These are phyloP conservation scores for Starmera amethionina DNA, from an alignment of 805 yeast species.

Conservation along the genomic window DNA sequence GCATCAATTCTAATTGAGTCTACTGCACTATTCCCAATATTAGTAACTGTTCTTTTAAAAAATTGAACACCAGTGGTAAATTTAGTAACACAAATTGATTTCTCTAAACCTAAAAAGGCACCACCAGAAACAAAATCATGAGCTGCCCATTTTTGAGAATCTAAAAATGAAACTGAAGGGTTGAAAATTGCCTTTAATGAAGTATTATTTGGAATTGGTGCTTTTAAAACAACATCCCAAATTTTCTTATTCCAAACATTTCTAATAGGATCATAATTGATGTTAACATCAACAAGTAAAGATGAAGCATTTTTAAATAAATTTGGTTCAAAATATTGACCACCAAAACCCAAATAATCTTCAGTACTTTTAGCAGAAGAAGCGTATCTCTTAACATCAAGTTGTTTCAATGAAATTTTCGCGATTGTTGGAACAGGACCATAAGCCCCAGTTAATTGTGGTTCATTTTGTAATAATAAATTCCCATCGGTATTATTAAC, in stretches of 20 bases:
- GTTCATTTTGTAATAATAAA: conserved; percentile 25
- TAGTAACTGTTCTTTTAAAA: conserved; percentile 44
- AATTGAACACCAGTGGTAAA: conserved; percentile 50
- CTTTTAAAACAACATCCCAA: conserved; percentile 36
- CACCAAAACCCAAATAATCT: conserved; percentile 23
- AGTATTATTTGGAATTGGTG: conserved; percentile 34
- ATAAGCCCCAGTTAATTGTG: background rate
- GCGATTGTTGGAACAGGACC: conserved; percentile 36
- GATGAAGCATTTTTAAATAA: conserved; percentile 51
- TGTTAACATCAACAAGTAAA: conserved; percentile 34
- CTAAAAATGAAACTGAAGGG: conserved; percentile 36
- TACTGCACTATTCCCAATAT: conserved; percentile 43
- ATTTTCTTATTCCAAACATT: conserved; percentile 36
- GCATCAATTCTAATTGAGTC: conserved; percentile 45
- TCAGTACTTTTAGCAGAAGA: conserved; percentile 25
- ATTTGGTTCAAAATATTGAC: conserved; percentile 33
- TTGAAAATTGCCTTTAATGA: conserved; percentile 37
- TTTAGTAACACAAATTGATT: conserved; percentile 16
- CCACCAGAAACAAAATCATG: conserved; percentile 42
- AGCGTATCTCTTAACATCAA: conserved; percentile 20
- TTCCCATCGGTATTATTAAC: conserved; percentile 18
- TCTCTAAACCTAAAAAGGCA: conserved; percentile 37
- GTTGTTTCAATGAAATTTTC: conserved; percentile 28
- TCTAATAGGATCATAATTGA: conserved; percentile 37
- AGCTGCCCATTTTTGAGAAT: conserved; percentile 38